phyloP scores from a whole-genome alignment of 371 early-diverging fungal genomes.

The Actinomucor elegans region DNA sequence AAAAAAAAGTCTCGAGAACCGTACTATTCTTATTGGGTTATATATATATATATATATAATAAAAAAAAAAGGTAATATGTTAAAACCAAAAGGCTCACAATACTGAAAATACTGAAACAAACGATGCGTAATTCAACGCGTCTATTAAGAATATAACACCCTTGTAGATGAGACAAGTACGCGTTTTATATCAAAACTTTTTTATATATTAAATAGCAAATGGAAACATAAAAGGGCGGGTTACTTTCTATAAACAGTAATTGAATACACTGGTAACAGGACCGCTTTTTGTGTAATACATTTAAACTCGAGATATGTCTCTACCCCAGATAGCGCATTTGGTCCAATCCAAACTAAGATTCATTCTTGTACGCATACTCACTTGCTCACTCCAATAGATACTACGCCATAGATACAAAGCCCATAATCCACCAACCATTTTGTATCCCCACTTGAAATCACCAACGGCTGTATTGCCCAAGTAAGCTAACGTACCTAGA shows the following conservation, averaged over 20 bases:
- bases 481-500: conserved; percentile 78
- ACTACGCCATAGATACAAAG: conserved; percentile 68
- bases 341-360: conserved; percentile 48
- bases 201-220: too few relatives aligned
- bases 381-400: conserved; percentile 68
- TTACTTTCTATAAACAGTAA: too few relatives aligned
- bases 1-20: neutral
- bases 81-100: too few relatives aligned
- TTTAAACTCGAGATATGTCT: conserved; percentile 39
- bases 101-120: too few relatives aligned
- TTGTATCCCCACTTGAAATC: conserved; percentile 58
- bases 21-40: neutral
- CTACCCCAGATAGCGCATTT: conserved; percentile 43
- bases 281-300: conserved; percentile 3
- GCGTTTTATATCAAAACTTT: too few relatives aligned
- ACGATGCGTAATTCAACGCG: too few relatives aligned
- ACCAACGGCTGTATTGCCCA: conserved; percentile 76
- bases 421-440: conserved; percentile 61
- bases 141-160: too few relatives aligned
- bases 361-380: conserved; percentile 44
- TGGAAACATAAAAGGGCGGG: too few relatives aligned
- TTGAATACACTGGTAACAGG: too few relatives aligned
- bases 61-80: too few relatives aligned
- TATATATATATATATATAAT: neutral
- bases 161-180: too few relatives aligned